Base-by-base conservation (phyloP, 306 rosid genomes). In the Castanopsis chinensis region DNA sequence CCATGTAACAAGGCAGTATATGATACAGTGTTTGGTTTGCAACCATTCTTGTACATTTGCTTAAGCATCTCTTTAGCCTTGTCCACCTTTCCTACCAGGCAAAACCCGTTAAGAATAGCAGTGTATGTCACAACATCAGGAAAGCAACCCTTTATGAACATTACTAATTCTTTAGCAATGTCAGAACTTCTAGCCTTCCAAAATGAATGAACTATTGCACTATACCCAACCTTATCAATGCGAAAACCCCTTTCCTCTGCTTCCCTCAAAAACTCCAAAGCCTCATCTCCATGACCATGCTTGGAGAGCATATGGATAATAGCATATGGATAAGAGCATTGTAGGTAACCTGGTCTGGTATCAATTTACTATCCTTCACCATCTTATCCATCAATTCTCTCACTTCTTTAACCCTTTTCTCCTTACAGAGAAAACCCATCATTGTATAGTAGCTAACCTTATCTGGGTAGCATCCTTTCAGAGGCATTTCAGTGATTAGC, bases 51-150 rank as follows among this genome's bases (percentile, higher is more conserved):
- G 80, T 85, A 83, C 99, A 92, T 95, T 80, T 92, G 90, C 80
- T 85, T 93, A 84, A 91, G 89, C 87, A 95, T 91, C 85, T 82
- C 88, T 87, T 91, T 91, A 53, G 96, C 98, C 71, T 95, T 92
- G 75, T 92, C 97, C 75, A 91, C 71, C 85, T 89, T 89, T 58
- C 92, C 97, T n/a, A 79, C 28, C 49, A 91, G 89, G 75, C 94
- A 92, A 83, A 88, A 88, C 64, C 98, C 93, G 52, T 91, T 84
- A 18, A 91, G 81, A 74, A 92, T 90, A 53, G 97, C 67, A 85
- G 93, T 92, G 71, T 91, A 90, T 51, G 97, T 95, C 76, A 91
- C 97, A 45, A 92, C 99, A 85, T 95, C 97, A 51, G 99, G 97
- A 72, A 55, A 79, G 86, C 94, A 91, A 58, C 92, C 94, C 76